A percentile compares a stretch with the other conserved stretches of the same genome.
phyloP scores from a whole-genome alignment of 768 basidiomycete genomes.

The Lactarius vividus region DNA sequence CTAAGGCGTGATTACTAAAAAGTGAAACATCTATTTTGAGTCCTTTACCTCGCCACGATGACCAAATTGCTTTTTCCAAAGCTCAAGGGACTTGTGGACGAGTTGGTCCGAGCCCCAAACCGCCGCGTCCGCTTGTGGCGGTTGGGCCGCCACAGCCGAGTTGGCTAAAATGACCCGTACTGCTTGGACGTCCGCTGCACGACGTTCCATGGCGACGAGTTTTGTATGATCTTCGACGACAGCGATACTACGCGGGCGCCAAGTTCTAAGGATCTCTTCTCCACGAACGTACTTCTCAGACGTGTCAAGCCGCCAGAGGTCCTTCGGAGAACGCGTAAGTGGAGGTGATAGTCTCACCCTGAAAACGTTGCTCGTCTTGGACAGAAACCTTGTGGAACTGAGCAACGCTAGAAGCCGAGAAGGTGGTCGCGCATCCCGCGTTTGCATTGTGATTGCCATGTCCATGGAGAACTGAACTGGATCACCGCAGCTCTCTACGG shows the following conservation, averaged over 20 bases:
- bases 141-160: constrained; percentile 44
- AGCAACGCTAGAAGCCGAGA: constrained; percentile 75
- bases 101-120: constrained; percentile 68
- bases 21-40: constrained; percentile 1
- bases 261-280: constrained; percentile 76
- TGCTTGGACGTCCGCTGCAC: constrained; percentile 88
- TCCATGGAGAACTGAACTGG: constrained; percentile 91
- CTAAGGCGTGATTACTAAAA: constrained; percentile 42
- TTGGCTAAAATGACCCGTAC: constrained; percentile 72
- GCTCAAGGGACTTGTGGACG: constrained; percentile 59
- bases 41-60: constrained; percentile 64
- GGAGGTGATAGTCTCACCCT: constrained; percentile 77
- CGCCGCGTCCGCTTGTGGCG: constrained; percentile 49
- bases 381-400: constrained; percentile 69
- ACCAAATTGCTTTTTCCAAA: constrained; percentile 87
- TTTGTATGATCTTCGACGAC: constrained; percentile 84
- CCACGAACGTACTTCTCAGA: constrained; percentile 93
- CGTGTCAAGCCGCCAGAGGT: constrained; percentile 94
- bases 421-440: constrained; percentile 82
- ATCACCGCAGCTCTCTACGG: constrained; percentile 79
- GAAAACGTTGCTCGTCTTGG: constrained; percentile 83
- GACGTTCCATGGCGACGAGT: constrained; percentile 65
- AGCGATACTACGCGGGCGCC: constrained; percentile 87
- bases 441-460: constrained; percentile 76
- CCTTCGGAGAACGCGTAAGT: constrained; percentile 78